A percentile compares a stretch with the other conserved stretches of the same genome.
phyloP scores from a whole-genome alignment of 140 eudicot genomes.

The Oenanthe javanica region DNA sequence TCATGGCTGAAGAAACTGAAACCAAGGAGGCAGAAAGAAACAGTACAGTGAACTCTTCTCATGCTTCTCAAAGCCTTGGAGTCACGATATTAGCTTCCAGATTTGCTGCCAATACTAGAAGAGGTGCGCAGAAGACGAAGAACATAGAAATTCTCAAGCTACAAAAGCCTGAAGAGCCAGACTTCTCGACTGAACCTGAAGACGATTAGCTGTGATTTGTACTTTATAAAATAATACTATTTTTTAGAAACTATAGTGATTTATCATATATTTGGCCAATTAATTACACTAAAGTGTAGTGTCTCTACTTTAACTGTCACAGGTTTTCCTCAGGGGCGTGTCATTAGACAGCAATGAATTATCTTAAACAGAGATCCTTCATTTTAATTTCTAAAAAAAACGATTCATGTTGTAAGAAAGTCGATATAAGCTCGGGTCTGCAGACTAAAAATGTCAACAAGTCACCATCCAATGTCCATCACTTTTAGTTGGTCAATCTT shows the following conservation, averaged over 20 bases:
- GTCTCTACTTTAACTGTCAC: too few relatives aligned
- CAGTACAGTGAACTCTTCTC: not conserved
- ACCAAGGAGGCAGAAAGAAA: conserved; percentile 14
- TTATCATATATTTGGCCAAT: not conserved
- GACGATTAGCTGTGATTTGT: conserved; percentile 5
- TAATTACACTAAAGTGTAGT: not conserved
- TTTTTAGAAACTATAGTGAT: not conserved
- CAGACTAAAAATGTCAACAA: not conserved
- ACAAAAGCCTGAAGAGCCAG: conserved; percentile 87
- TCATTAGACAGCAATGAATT: not conserved
- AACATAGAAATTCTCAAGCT: conserved; percentile 53
- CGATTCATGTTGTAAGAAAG: not conserved
- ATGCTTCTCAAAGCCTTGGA: conserved; percentile 24
- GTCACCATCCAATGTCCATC: not conserved
- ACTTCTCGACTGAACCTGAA: conserved; percentile 37
- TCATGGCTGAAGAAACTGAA: conserved; percentile 32
- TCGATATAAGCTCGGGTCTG: not conserved
- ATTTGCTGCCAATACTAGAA: conserved; percentile 61
- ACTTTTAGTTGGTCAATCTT: not conserved
- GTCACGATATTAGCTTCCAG: conserved; percentile 62
- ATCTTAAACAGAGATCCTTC: too few relatives aligned
- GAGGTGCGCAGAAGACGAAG: conserved; percentile 53
- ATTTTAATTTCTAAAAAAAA: not conserved
- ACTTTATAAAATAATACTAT: not conserved
- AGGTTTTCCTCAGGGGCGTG: not conserved